phyloP scores from a whole-genome alignment of 768 basidiomycete genomes.

The Suillus clintonianus region DNA sequence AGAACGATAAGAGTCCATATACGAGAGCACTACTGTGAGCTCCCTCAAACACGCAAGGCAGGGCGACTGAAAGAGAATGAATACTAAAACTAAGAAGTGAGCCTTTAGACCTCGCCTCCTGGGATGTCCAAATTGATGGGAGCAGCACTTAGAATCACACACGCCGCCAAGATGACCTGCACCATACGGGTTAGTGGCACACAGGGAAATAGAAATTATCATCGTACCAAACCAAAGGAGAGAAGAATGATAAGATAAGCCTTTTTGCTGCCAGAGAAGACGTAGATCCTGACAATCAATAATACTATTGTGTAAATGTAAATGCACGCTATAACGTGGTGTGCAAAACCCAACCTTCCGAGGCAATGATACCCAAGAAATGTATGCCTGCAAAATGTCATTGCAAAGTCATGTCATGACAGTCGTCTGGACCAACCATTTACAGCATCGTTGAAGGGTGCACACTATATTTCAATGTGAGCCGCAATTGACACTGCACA shows the following conservation, averaged over 20 bases:
- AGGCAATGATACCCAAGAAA: background rate
- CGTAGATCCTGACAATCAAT: background rate
- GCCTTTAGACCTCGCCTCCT: background rate
- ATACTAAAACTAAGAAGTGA: background rate
- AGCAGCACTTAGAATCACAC: background rate
- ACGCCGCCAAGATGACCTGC: background rate
- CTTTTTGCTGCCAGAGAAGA: background rate
- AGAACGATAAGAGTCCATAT: constrained; percentile 1
- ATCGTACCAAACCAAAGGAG: background rate
- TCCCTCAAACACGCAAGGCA: background rate
- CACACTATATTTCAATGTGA: background rate
- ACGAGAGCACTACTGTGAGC: background rate
- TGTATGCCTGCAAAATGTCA: background rate
- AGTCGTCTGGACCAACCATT: background rate
- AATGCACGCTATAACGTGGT: background rate
- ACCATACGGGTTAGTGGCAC: background rate
- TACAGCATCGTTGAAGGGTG: background rate
- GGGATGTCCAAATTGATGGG: background rate
- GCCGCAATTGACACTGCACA: background rate
- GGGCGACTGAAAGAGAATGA: background rate
- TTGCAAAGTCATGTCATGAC: background rate
- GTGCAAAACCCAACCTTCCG: background rate
- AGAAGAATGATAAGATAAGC: background rate
- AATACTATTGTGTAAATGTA: background rate
- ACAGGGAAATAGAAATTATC: background rate